Conservation (phyloP, 2,329 filamentous ascomycete species). For the Aplosporella prunicola region DNA sequence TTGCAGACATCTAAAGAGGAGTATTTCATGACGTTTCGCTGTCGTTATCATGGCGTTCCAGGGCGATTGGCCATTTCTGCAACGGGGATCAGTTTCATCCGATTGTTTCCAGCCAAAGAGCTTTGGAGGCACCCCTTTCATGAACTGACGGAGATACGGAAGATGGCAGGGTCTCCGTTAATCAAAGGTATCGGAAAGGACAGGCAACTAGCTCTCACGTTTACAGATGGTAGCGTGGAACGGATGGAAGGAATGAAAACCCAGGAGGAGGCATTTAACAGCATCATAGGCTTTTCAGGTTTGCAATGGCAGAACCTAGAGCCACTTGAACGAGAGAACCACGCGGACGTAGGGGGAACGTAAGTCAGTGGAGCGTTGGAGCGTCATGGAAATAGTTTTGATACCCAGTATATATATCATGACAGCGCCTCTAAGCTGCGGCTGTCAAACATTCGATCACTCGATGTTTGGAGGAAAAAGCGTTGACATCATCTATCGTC, state of each 20-base stretch:
- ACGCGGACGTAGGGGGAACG: conserved; percentile 2
- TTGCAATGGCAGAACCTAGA: conserved; percentile 26
- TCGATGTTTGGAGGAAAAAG: no score
- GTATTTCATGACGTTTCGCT: conserved; percentile 20
- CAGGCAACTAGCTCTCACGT: conserved; percentile 11
- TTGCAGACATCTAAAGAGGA: no score
- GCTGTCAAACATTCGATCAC: no score
- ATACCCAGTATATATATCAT: no score
- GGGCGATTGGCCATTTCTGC: conserved; percentile 19
- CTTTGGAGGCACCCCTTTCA: conserved; percentile 18
- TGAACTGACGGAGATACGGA: conserved; percentile 21
- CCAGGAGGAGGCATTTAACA: conserved; percentile 28
- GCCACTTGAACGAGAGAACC: conserved; percentile 6
- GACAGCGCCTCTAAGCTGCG: no score
- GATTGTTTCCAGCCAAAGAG: conserved; percentile 11
- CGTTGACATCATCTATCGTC: no score
- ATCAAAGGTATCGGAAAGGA: conserved; percentile 1
- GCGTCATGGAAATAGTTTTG: no score
- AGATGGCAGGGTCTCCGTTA: conserved; percentile 12
- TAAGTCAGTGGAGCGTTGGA: no score
- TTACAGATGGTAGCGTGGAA: conserved; percentile 10
- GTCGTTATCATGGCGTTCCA: conserved; percentile 12
- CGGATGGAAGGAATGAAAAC: conserved; percentile 20
- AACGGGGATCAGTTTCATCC: conserved; percentile 17
- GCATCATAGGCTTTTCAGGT: conserved; percentile 27